phyloP scores from a whole-genome alignment of 768 basidiomycete genomes.

The Kwoniella dendrophila region DNA sequence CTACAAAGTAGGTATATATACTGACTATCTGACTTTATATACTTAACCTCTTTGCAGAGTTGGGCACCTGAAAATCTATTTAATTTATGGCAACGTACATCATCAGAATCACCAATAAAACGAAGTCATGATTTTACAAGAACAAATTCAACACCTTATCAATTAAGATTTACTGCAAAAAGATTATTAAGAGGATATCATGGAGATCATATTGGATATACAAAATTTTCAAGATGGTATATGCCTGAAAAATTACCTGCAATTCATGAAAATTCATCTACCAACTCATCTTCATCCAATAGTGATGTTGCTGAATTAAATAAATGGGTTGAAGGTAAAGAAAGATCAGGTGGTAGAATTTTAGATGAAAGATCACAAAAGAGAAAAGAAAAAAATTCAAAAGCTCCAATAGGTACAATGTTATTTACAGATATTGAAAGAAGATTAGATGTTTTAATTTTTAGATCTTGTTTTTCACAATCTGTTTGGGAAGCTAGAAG shows the following conservation, averaged over 20 bases:
- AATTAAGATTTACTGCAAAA: constrained; percentile 88
- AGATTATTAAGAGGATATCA: constrained; percentile 88
- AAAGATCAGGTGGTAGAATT: constrained; percentile 55
- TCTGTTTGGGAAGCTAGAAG: constrained; percentile 88
- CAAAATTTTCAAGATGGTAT: constrained; percentile 92
- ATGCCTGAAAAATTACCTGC: constrained; percentile 79
- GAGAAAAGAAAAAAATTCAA: constrained; percentile 64
- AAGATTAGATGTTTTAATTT: constrained; percentile 87
- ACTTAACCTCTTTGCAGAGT: constrained; percentile 61
- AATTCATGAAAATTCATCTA: constrained; percentile 44
- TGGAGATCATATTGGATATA: constrained; percentile 89
- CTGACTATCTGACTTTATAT: too few species aligned
- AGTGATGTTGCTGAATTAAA: constrained; percentile 16
- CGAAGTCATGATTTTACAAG: constrained; percentile 65
- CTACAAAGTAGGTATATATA: too few species aligned
- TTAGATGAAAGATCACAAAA: constrained; percentile 61
- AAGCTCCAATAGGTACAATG: constrained; percentile 90
- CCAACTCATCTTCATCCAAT: constrained; percentile 3
- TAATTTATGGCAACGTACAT: constrained; percentile 81
- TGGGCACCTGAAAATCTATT: constrained; percentile 87
- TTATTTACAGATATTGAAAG: constrained; percentile 96
- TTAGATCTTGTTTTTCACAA: constrained; percentile 81
- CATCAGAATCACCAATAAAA: constrained; percentile 49
- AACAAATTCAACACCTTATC: constrained; percentile 70
- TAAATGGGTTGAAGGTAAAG: constrained; percentile 58